Conservation (phyloP, 176 grass and related monocot species). For the Musa beccarii region DNA sequence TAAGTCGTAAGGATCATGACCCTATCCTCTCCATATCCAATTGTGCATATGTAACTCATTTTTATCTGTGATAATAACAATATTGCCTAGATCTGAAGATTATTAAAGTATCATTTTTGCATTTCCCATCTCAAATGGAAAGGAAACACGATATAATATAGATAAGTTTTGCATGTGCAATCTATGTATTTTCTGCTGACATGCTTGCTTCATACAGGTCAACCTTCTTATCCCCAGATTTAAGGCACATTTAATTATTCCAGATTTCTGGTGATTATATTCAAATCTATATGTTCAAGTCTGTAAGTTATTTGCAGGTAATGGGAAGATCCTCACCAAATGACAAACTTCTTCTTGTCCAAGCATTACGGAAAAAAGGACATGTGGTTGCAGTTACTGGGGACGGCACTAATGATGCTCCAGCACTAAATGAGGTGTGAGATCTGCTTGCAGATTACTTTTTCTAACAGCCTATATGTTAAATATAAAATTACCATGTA, state of each 20-base stretch:
- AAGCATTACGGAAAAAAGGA: slow-evolving; percentile 68
- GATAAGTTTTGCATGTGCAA: neutral
- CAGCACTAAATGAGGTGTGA: slow-evolving; percentile 75
- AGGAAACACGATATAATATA: too few relatives aligned
- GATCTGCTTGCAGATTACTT: neutral
- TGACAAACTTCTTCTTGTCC: slow-evolving; percentile 85
- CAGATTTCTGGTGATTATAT: neutral
- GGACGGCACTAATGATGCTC: slow-evolving; percentile 97
- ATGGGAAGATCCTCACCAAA: slow-evolving; percentile 96
- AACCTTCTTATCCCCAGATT: neutral
- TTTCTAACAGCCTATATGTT: neutral
- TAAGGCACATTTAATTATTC: neutral
- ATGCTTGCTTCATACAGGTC: neutral
- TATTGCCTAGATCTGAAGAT: too few relatives aligned
- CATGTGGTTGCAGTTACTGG: slow-evolving; percentile 93
- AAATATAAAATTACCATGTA: neutral
- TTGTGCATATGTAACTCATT: neutral
- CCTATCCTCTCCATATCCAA: neutral
- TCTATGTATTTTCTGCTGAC: too few relatives aligned
- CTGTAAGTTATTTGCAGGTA: slow-evolving; percentile 31
- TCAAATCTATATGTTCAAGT: neutral
- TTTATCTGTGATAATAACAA: too few relatives aligned
- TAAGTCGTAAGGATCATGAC: neutral
- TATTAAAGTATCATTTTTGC: too few relatives aligned
- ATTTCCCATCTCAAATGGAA: too few relatives aligned